Conservation (phyloP, 2,329 filamentous ascomycete species). For the Leptosphaerulina australis region DNA sequence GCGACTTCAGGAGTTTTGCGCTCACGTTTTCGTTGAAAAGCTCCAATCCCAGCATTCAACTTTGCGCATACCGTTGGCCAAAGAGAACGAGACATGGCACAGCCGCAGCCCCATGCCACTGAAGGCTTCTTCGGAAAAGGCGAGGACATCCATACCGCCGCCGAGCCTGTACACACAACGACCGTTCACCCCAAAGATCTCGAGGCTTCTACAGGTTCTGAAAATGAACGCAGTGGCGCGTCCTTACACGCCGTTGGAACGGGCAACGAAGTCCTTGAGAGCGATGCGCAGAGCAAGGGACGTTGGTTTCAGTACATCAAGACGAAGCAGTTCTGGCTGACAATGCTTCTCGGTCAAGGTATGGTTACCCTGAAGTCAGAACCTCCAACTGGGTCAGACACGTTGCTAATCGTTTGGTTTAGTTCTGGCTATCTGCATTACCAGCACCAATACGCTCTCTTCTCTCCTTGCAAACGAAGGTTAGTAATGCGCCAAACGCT, state of each 20-base stretch:
- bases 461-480: constrained; percentile 69
- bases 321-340: constrained; percentile 86
- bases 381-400: too few species aligned
- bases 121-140: constrained; percentile 18
- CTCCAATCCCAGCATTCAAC: constrained; percentile 29
- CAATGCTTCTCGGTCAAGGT: constrained; percentile 73
- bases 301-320: constrained; percentile 72
- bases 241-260: constrained; percentile 16
- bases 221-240: constrained; percentile 31
- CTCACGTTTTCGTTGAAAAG: constrained; percentile 46
- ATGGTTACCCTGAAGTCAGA: constrained; percentile 3
- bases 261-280: constrained; percentile 31
- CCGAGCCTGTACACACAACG: constrained; percentile 25
- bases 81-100: constrained; percentile 14
- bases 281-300: constrained; percentile 51
- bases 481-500: too few species aligned
- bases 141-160: constrained; percentile 9
- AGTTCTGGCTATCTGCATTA: constrained; percentile 75
- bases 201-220: constrained; percentile 33
- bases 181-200: constrained; percentile 31
- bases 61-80: background rate
- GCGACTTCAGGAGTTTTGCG: constrained; percentile 54
- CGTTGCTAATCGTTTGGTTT: background rate
- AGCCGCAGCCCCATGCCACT: constrained; percentile 27
- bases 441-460: constrained; percentile 88